A percentile compares a stretch with the other conserved stretches of the same genome.
phyloP scores from a whole-genome alignment of 2,329 filamentous ascomycete genomes.

The Penicillium sp. region DNA sequence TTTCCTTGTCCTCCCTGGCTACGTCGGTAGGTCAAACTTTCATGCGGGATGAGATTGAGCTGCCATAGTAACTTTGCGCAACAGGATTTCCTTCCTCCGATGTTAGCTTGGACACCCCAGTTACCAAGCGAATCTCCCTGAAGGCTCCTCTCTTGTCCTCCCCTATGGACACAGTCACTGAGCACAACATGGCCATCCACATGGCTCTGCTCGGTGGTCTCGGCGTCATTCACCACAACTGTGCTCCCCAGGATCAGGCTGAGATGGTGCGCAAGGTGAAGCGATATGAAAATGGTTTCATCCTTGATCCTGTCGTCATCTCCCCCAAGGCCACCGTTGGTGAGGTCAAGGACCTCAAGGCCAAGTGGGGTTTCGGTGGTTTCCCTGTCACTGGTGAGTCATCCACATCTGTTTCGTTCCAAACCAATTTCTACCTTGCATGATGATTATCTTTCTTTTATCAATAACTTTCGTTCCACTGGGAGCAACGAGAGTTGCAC shows the following conservation, averaged over 20 bases:
- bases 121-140: conserved; percentile 91
- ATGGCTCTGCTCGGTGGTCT: conserved; percentile 55
- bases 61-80: background rate
- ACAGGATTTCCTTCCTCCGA: conserved; percentile 82
- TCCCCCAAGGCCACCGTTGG: conserved; percentile 79
- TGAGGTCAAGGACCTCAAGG: conserved; percentile 86
- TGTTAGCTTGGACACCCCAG: conserved; percentile 78
- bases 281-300: conserved; percentile 99
- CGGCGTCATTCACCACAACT: conserved; percentile 98
- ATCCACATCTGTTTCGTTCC: conserved; percentile 15
- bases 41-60: background rate
- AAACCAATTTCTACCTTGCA: conserved; percentile 37
- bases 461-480: conserved; percentile 99
- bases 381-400: conserved; percentile 96
- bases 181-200: conserved; percentile 99
- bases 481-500: conserved; percentile 75
- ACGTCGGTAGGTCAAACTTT: conserved; percentile 61
- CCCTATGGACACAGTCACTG: conserved; percentile 98
- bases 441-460: conserved; percentile 63
- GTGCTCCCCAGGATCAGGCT: conserved; percentile 91
- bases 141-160: conserved; percentile 97
- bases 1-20: conserved; percentile 92
- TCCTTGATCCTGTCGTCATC: conserved; percentile 90
- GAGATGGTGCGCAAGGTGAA: conserved; percentile 99
- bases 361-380: conserved; percentile 97